Evolutionary conservation across 345 rosid species (phyloP).

Genomic region (Boechera divaricarpa): DNA sequence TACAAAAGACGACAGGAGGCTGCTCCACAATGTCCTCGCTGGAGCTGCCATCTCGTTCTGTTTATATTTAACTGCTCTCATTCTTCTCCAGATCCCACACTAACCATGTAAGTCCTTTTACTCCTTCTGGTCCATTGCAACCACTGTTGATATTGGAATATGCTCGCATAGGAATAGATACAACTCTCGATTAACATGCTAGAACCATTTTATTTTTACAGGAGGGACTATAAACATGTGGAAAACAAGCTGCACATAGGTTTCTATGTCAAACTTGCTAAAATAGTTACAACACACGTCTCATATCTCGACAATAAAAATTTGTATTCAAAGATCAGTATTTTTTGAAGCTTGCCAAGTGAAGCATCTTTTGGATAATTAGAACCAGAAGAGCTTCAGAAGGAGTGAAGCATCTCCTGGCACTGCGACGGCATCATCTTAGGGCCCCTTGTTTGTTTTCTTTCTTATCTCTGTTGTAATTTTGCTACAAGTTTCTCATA

Average conservation of each 20-base stretch:
- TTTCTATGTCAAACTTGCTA: constrained; percentile 33
- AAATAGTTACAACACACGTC: constrained; percentile 30
- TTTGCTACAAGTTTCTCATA: constrained; percentile 19
- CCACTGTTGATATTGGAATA: constrained; percentile 5
- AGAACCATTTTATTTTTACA: constrained; percentile 19
- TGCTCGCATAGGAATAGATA: constrained; percentile 2
- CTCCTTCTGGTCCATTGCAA: constrained; percentile 1
- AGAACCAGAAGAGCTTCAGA: constrained; percentile 30
- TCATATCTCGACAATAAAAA: constrained; percentile 35
- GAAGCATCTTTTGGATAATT: constrained; percentile 34
- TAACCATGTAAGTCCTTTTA: constrained; percentile 36
- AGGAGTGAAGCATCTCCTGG: constrained; percentile 32
- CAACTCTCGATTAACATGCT: background rate
- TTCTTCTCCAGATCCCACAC: constrained; percentile 85
- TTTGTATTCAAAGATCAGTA: constrained; percentile 25
- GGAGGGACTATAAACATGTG: constrained; percentile 28
- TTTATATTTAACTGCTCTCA: constrained; percentile 61
- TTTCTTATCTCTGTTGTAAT: constrained; percentile 41
- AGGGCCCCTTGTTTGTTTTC: constrained; percentile 17
- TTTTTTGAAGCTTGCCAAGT: constrained; percentile 31
- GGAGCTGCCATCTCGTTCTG: constrained; percentile 65
- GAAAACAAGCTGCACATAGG: constrained; percentile 24
- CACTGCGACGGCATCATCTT: constrained; percentile 34
- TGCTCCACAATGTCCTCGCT: constrained; percentile 67
- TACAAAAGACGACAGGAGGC: constrained; percentile 67